phyloP scores from a whole-genome alignment of 768 basidiomycete genomes.

The Phlebiopsis flavidoalba region DNA sequence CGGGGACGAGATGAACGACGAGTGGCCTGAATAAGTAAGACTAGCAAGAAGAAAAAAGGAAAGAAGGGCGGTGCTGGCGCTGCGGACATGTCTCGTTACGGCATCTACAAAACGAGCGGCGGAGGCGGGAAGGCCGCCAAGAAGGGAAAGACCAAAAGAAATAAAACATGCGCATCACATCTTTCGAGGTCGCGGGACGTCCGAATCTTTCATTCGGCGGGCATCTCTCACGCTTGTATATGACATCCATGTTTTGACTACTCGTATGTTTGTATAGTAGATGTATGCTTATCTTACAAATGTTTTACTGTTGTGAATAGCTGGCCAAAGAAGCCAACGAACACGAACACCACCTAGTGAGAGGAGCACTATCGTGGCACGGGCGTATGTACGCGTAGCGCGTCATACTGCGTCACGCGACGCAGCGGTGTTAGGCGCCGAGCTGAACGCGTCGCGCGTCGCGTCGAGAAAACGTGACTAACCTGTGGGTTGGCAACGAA shows the following conservation, averaged over 20 bases:
- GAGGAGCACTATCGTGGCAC: neutral
- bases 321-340: no score
- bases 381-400: no score
- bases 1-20: neutral
- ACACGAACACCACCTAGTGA: neutral
- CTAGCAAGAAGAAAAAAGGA: conserved; percentile 18
- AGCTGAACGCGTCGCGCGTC: no score
- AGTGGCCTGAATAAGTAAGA: neutral
- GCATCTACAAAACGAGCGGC: conserved; percentile 3
- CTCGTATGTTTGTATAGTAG: neutral
- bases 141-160: conserved; percentile 4
- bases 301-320: neutral
- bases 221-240: neutral
- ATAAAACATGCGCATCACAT: neutral
- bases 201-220: neutral
- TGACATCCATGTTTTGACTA: neutral
- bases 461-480: no score
- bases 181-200: neutral
- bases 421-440: no score
- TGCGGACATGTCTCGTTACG: conserved; percentile 14
- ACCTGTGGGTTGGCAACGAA: no score
- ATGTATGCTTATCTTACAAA: neutral
- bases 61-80: conserved; percentile 14
- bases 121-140: conserved; percentile 11
- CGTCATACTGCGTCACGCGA: no score